Evolutionary conservation across 768 basidiomycete species (phyloP), one percentile per base, ranked within the genome.

Genomic region (Tulasnella sp.): DNA sequence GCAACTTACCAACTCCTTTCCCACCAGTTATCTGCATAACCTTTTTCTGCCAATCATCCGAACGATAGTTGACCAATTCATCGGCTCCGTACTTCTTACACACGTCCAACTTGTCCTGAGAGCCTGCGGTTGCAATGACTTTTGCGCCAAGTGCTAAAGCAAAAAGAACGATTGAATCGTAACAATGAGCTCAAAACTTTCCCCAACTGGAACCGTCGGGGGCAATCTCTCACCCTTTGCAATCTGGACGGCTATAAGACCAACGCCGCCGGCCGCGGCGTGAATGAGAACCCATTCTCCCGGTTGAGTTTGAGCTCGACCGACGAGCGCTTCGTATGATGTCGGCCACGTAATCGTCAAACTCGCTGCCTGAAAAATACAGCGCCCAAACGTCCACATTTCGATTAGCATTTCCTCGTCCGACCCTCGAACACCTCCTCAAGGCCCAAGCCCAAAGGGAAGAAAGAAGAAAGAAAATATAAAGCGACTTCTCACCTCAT

Each of bases 201-300:
- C n/a, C n/a, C n/a, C n/a, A n/a, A n/a, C n/a, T n/a, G n/a, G n/a
- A n/a, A n/a, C n/a, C n/a, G n/a, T n/a, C n/a, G n/a, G n/a, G n/a
- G n/a, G n/a, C n/a, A n/a, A n/a, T n/a, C n/a, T n/a, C 36, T 45
- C 40, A 93, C 94, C 90, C 88, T 97, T 97, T 29, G 94, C 96
- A 74, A 98, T 87, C 81, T 98, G 97, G 22, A 96, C 90, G 8
- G 97, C 96, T 7, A 91, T 90, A 71, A 97, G 90, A 0, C 96
- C 96, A 5, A 99, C 96, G 15, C 96, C 97, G 3, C 97, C 97
- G 1, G 96, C 97, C n/a, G 93, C 93, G 8, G 96, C 97, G 71
- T 94, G 94, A 4, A 99, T 91, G 2, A 99, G 89, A 3, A 97
- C 89, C 89, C 91, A 95, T 84, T 98, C 97, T 29, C 92, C 95